Evolutionary conservation across 345 rosid species (phyloP).

Genomic region (Eucalyptus coolabah): DNA sequence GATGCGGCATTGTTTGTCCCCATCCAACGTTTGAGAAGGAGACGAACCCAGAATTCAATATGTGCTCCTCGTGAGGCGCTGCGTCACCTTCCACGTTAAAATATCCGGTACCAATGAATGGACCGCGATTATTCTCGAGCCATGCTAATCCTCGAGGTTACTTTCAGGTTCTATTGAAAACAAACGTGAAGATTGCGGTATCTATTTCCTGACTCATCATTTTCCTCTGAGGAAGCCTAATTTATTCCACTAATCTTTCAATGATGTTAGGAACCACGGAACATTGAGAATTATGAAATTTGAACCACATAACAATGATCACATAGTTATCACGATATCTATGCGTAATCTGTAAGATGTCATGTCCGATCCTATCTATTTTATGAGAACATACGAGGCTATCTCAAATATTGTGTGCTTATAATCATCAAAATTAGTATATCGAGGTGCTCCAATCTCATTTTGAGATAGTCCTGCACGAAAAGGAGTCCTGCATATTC

Average conservation of each 20-base stretch:
- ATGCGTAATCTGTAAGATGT: fast-evolving
- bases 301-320: background rate
- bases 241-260: background rate
- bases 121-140: background rate
- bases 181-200: background rate
- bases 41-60: background rate
- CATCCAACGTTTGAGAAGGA: background rate
- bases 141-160: background rate
- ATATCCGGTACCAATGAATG: background rate
- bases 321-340: fast-evolving
- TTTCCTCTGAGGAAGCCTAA: background rate
- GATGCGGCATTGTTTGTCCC: background rate
- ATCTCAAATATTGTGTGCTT: background rate
- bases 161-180: background rate
- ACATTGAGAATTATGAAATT: background rate
- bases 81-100: background rate
- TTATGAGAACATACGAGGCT: background rate
- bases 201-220: background rate
- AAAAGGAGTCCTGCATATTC: background rate
- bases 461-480: background rate
- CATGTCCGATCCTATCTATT: fast-evolving
- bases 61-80: background rate
- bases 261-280: background rate
- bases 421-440: background rate
- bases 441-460: background rate